These are phyloP conservation scores for Diaporthe aspalathi DNA, from an alignment of 2,329 filamentous ascomycete species.

Conservation along the genomic window DNA sequence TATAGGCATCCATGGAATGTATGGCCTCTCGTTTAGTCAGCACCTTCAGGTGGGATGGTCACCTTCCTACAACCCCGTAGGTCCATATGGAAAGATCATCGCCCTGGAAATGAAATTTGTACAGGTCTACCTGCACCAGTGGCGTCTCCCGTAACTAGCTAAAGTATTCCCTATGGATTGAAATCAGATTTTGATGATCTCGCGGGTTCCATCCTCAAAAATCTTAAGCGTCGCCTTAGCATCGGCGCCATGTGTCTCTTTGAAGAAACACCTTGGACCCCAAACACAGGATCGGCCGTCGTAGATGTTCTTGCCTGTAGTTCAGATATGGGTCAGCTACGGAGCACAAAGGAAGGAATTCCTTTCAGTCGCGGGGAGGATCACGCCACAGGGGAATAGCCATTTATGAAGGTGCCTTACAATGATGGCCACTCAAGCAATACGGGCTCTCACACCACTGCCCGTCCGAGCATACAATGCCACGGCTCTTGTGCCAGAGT, in stretches of 20 bases:
- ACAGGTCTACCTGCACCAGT: not conserved
- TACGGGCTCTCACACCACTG: conserved; percentile 33
- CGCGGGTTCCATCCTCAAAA: conserved; percentile 34
- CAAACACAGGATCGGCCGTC: conserved; percentile 27
- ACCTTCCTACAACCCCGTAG: not conserved
- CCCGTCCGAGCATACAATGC: conserved; percentile 29
- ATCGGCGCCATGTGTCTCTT: conserved; percentile 34
- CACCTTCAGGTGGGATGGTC: not conserved
- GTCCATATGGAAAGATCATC: not conserved
- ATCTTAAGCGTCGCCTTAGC: conserved; percentile 32
- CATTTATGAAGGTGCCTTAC: conserved; percentile 5
- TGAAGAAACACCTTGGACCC: conserved; percentile 37
- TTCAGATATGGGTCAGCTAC: too few relatives aligned
- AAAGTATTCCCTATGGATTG: not conserved
- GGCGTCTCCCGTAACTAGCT: not conserved
- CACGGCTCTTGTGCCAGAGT: conserved; percentile 39
- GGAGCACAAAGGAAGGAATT: too few relatives aligned
- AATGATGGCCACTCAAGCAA: conserved; percentile 39
- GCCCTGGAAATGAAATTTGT: not conserved
- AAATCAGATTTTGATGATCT: conserved; percentile 12
- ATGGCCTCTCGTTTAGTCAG: not conserved
- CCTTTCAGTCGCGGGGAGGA: too few relatives aligned
- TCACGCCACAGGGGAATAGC: too few relatives aligned
- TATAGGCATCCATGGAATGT: not conserved
- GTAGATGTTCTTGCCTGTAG: conserved; percentile 34